Base-by-base conservation (phyloP, 2,329 filamentous ascomycete genomes). In the Akanthomyces lecanii region DNA sequence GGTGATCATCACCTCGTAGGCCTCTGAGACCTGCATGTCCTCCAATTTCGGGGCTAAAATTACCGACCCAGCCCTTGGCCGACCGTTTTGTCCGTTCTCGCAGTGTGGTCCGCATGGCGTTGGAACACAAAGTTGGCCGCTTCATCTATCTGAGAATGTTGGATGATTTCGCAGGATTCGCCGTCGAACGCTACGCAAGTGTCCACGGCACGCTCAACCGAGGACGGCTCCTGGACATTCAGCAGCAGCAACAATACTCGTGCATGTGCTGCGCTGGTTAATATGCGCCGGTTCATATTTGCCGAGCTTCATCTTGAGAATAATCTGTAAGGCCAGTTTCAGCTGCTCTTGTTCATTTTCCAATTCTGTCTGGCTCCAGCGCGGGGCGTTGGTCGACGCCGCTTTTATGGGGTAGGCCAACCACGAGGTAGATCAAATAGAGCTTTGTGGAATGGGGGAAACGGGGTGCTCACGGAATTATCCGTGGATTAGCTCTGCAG, bases 111-210 rank as follows among this genome's bases (percentile, higher is more conserved):
- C 33, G 10, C 6, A 11, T 36, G 10, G 33, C 6, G 7, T 36
- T 36, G 8, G 33, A 11, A 6, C 8, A 28, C 36, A 28, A 44
- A 16, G 33, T 53, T 30, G 44, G 58, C 28, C 25, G 45, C 45
- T 30, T 61, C 33, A 48, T 61, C 36, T 45, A 61, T 48, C 47
- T 61, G 36, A 45, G n/a, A 36, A 42, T 48, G 5, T 14, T 52
- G 28, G 50, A 33, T 38, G 36, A 36, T 6, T n/a, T 14, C 28
- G 14, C 14, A 5, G 36, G 25, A 52, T 40, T 52, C 58, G 11
- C 47, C 18, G 21, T 21, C 21, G 21, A 21, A 21, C 8, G 12
- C 3, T 61, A 53, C 12, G 33, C 58, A 4, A 40, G 36, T 18
- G 48, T 61, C 14, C 57, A 44, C 25, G 25, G 47, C 2, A 36